Evolutionary conservation across 1,284 basidiomycete genomes (phyloP).

Genomic region (Mycena sp.): DNA sequence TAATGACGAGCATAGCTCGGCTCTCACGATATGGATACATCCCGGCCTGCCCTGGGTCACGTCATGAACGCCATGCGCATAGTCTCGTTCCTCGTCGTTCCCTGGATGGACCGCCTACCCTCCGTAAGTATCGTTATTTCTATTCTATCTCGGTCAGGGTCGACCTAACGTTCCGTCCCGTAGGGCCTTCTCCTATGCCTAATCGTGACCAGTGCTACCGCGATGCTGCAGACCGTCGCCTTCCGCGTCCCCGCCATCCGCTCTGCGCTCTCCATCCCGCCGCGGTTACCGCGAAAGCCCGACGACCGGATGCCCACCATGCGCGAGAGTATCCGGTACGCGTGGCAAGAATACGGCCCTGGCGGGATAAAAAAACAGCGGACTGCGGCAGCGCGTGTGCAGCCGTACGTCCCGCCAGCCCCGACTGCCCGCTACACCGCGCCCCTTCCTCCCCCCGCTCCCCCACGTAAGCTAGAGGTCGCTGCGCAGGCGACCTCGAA

Average conservation of each 20-base stretch:
- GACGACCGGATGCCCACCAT: slow-evolving; percentile 10
- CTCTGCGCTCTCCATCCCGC: slow-evolving; percentile 55
- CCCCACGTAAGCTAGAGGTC: too few relatives aligned
- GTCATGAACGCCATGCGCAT: slow-evolving; percentile 79
- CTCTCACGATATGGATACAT: slow-evolving; percentile 51
- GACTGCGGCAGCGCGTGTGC: not conserved
- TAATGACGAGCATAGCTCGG: slow-evolving; percentile 53
- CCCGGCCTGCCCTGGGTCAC: slow-evolving; percentile 65
- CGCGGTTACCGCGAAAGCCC: not conserved
- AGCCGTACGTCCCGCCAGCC: slow-evolving; percentile 12
- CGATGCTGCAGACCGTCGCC: slow-evolving; percentile 56
- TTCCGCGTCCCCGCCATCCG: slow-evolving; percentile 61
- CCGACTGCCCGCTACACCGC: too few relatives aligned
- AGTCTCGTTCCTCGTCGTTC: slow-evolving; percentile 65
- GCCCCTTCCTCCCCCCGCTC: too few relatives aligned
- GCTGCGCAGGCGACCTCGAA: too few relatives aligned
- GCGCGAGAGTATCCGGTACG: slow-evolving; percentile 13
- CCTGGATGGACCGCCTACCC: slow-evolving; percentile 70
- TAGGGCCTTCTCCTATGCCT: slow-evolving; percentile 76
- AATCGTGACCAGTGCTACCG: slow-evolving; percentile 54
- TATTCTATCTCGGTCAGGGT: slow-evolving; percentile 27
- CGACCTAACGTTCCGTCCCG: not conserved
- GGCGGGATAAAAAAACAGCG: not conserved
- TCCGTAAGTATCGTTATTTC: slow-evolving; percentile 52
- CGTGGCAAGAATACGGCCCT: not conserved